Conservation (phyloP, 805 yeast genomes). For the Candida verbasci region DNA sequence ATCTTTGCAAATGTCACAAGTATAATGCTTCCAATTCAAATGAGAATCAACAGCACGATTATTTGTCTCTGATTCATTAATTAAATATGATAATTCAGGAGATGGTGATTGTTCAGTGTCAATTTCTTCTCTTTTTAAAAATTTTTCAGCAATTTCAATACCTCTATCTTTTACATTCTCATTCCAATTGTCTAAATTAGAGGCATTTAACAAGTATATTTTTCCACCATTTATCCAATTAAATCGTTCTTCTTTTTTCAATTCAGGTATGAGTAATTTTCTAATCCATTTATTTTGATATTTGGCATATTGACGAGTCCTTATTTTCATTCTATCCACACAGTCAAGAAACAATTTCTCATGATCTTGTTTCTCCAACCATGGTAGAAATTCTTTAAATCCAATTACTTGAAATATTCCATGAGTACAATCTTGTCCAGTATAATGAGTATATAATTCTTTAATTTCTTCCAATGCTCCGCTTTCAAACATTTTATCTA, state of each 20-base stretch:
- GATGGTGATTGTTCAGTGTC: conserved; percentile 22
- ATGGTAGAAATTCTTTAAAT: conserved; percentile 82
- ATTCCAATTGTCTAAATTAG: conserved; percentile 63
- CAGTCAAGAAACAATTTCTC: conserved; percentile 37
- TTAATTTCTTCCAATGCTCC: conserved; percentile 73
- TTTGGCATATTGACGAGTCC: conserved; percentile 84
- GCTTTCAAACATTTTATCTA: conserved; percentile 70
- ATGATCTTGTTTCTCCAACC: conserved; percentile 34
- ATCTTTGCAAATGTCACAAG: conserved; percentile 64
- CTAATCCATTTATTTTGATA: conserved; percentile 89
- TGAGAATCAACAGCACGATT: conserved; percentile 34
- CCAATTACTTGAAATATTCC: conserved; percentile 97
- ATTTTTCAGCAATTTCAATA: conserved; percentile 38
- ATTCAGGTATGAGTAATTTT: conserved; percentile 60
- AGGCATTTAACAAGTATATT: conserved; percentile 69
- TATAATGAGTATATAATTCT: conserved; percentile 48
- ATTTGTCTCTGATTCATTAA: conserved; percentile 22
- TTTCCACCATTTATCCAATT: conserved; percentile 56
- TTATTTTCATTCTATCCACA: conserved; percentile 70
- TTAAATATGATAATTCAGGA: conserved; percentile 12
- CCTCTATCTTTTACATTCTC: conserved; percentile 56
- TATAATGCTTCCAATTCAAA: conserved; percentile 60
- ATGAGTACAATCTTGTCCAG: conserved; percentile 44
- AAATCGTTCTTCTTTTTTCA: conserved; percentile 43
- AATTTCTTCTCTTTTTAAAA: conserved; percentile 12